These are phyloP conservation scores for Ceratobasidium papillatum DNA, from an alignment of 1,284 basidiomycete species.

Conservation along the genomic window DNA sequence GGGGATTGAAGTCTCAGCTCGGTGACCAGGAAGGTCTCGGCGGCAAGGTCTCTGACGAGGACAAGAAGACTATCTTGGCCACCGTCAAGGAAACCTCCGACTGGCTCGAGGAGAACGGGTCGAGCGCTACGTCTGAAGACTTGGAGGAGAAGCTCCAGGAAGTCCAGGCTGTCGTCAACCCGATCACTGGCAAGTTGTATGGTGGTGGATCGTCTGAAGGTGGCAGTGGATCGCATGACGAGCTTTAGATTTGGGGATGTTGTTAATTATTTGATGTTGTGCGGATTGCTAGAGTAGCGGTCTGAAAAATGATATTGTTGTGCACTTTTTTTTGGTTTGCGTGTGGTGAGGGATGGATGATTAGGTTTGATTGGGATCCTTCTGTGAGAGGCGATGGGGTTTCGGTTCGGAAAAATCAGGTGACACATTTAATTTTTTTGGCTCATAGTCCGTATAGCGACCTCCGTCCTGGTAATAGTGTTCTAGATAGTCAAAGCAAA, in stretches of 20 bases:
- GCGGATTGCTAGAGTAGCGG: background rate
- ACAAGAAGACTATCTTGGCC: conserved; percentile 87
- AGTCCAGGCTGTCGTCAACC: conserved; percentile 74
- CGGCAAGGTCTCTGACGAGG: conserved; percentile 84
- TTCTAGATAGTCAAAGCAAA: no score
- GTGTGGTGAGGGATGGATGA: background rate
- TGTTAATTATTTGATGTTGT: background rate
- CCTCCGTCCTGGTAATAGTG: no score
- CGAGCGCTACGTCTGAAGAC: conserved; percentile 81
- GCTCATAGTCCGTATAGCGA: no score
- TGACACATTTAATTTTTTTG: no score
- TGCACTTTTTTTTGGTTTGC: background rate
- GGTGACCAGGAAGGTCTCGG: conserved; percentile 89
- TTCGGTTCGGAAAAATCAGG: no score
- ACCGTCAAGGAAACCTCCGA: conserved; percentile 89
- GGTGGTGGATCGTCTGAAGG: conserved; percentile 39
- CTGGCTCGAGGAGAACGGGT: conserved; percentile 89
- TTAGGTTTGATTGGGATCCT: no score
- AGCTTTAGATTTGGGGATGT: conserved; percentile 27
- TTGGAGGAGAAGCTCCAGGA: conserved; percentile 89
- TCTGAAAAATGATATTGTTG: conserved; percentile 5
- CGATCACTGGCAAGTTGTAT: conserved; percentile 86
- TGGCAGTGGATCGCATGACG: conserved; percentile 25
- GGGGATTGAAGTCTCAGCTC: conserved; percentile 86
- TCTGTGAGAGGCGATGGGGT: no score